Percentiles rank a stretch among this genome's conserved stretches.
phyloP scores from a whole-genome alignment of 257 asterid genomes.

The Orobanche coerulescens region DNA sequence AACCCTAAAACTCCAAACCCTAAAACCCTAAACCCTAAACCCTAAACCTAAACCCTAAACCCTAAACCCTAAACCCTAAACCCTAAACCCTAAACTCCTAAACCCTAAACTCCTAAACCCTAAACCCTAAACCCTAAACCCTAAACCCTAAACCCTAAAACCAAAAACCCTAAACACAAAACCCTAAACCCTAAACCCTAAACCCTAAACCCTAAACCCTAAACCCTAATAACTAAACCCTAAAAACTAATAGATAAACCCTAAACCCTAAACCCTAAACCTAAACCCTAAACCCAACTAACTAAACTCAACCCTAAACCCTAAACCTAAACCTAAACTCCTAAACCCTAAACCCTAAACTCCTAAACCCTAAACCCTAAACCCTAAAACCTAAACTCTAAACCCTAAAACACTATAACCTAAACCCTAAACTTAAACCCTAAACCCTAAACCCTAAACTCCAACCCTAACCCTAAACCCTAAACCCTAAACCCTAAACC shows the following conservation, averaged over 20 bases:
- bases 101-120: slow-evolving; percentile 14
- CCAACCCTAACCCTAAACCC: slow-evolving; percentile 5
- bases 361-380: slow-evolving; percentile 13
- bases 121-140: slow-evolving; percentile 9
- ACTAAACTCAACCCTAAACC: slow-evolving; percentile 19
- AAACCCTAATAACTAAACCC: slow-evolving; percentile 23
- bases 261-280: slow-evolving; percentile 22
- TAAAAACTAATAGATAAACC: slow-evolving; percentile 22
- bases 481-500: slow-evolving; percentile 19
- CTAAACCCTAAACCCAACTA: slow-evolving; percentile 11
- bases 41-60: too few species aligned
- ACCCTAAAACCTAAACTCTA: slow-evolving; percentile 17
- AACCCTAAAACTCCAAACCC: slow-evolving; percentile 18
- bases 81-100: slow-evolving; percentile 15
- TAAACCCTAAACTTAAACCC: slow-evolving; percentile 23
- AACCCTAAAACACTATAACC: slow-evolving; percentile 21
- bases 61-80: slow-evolving; percentile 18
- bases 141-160: slow-evolving; percentile 8
- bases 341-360: slow-evolving; percentile 24
- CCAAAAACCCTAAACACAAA: not conserved
- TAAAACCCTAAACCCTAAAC: too few species aligned
- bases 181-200: slow-evolving; percentile 1
- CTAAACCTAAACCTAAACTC: slow-evolving; percentile 22
- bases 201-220: slow-evolving; percentile 21
- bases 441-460: not conserved